Percentiles rank a stretch among this genome's conserved stretches.
Conservation (phyloP, 768 basidiomycete species). For the Tricholoma flavovirens region DNA sequence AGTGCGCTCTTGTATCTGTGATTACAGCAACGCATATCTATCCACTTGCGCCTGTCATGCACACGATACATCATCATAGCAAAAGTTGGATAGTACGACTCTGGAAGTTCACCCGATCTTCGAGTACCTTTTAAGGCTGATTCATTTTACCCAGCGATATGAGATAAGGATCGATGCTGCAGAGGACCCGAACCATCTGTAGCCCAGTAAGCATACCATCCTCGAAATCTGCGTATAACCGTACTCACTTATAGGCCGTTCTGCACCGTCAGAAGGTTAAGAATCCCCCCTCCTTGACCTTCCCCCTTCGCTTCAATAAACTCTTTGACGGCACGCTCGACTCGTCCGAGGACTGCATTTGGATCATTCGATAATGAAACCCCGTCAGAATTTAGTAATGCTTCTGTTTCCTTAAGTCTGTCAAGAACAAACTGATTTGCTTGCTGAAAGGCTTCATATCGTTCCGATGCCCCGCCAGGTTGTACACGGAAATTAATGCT, state of each 20-base stretch:
- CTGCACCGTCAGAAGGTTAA: slow-evolving; percentile 44
- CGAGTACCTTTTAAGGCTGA: neutral
- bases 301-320: slow-evolving; percentile 20
- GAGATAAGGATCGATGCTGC: neutral
- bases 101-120: neutral
- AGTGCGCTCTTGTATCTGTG: neutral
- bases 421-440: slow-evolving; percentile 45
- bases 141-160: neutral
- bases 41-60: neutral
- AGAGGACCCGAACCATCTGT: neutral
- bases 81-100: neutral
- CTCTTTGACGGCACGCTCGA: slow-evolving; percentile 39
- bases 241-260: neutral
- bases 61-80: neutral
- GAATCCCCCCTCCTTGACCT: slow-evolving; percentile 31
- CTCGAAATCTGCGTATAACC: neutral
- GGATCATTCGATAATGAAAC: neutral
- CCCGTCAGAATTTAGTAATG: slow-evolving; percentile 30
- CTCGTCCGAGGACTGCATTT: slow-evolving; percentile 35
- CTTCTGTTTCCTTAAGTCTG: slow-evolving; percentile 49
- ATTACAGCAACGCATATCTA: neutral
- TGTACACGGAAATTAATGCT: slow-evolving; percentile 20
- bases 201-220: neutral
- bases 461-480: slow-evolving; percentile 10
- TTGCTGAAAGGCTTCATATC: slow-evolving; percentile 30